phyloP scores from a whole-genome alignment of 768 basidiomycete genomes.

The Tylopilus rubrobrunneus region DNA sequence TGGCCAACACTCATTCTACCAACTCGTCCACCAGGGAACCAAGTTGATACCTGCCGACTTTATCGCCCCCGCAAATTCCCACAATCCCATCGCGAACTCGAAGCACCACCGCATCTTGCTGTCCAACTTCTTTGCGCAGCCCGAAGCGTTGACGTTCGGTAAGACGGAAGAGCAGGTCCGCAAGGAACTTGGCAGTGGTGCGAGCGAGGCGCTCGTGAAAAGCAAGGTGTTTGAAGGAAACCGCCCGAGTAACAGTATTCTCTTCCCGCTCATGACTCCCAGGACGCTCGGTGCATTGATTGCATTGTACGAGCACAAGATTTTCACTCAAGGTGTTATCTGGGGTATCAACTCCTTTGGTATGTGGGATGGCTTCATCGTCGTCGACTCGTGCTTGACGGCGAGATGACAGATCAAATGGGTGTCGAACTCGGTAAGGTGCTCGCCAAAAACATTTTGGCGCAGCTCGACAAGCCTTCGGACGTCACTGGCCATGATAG shows the following conservation, averaged over 20 bases:
- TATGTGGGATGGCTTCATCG: conserved; percentile 31
- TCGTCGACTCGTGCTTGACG: not conserved
- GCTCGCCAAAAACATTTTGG: conserved; percentile 92
- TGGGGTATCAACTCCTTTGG: conserved; percentile 99
- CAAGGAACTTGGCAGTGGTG: conserved; percentile 61
- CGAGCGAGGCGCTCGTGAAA: conserved; percentile 85
- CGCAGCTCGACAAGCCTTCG: conserved; percentile 74
- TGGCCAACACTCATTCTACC: conserved; percentile 99
- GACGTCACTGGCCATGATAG: conserved; percentile 88
- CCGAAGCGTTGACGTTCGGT: conserved; percentile 96
- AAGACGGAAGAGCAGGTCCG: conserved; percentile 90
- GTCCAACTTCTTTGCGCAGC: conserved; percentile 97
- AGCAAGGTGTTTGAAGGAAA: conserved; percentile 98
- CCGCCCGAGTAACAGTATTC: conserved; percentile 91
- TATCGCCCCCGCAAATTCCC: conserved; percentile 82
- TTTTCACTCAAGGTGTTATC: conserved; percentile 94
- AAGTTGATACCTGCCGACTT: conserved; percentile 92
- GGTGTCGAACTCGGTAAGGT: conserved; percentile 98
- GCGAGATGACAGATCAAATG: conserved; percentile 77
- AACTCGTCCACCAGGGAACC: conserved; percentile 92
- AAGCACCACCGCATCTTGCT: conserved; percentile 97
- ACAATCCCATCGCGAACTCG: conserved; percentile 82
- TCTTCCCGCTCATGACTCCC: conserved; percentile 93
- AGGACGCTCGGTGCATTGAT: conserved; percentile 84
- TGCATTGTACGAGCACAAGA: conserved; percentile 97